Percentiles rank a stretch among this genome's conserved stretches.
Evolutionary conservation across 192 early-diverging fungal species (phyloP).

Genomic region (Mortierella claussenii): DNA sequence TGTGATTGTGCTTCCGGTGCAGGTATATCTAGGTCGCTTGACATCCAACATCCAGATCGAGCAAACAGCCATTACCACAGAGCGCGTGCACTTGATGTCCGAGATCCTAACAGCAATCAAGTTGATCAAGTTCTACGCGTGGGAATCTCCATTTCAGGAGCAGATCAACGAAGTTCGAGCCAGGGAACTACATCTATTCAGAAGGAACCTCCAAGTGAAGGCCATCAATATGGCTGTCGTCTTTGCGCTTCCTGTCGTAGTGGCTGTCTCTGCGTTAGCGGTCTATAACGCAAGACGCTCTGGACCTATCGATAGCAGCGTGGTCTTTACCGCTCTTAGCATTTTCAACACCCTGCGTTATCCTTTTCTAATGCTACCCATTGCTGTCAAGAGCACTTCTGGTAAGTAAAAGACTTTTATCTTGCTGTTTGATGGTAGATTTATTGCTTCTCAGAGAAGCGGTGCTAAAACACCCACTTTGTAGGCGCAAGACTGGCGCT

Average conservation of each 20-base stretch:
- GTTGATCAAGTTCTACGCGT: slow-evolving; percentile 77
- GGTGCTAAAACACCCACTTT: too few relatives aligned
- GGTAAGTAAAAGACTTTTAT: too few relatives aligned
- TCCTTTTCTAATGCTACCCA: slow-evolving; percentile 57
- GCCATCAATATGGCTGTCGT: slow-evolving; percentile 75
- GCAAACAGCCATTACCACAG: slow-evolving; percentile 58
- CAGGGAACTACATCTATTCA: slow-evolving; percentile 16
- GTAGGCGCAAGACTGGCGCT: slow-evolving; percentile 29
- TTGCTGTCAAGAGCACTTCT: slow-evolving; percentile 52
- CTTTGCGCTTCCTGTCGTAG: slow-evolving; percentile 56
- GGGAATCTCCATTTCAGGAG: slow-evolving; percentile 48
- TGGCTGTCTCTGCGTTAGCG: slow-evolving; percentile 46
- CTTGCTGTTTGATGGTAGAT: too few relatives aligned
- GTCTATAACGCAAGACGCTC: slow-evolving; percentile 27
- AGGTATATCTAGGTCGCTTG: slow-evolving; percentile 58
- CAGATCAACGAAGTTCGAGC: slow-evolving; percentile 60
- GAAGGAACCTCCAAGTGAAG: slow-evolving; percentile 60
- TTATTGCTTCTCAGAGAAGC: too few relatives aligned
- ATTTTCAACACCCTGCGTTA: slow-evolving; percentile 60
- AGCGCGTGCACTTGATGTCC: slow-evolving; percentile 66
- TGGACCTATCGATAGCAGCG: slow-evolving; percentile 29
- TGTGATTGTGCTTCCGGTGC: slow-evolving; percentile 65
- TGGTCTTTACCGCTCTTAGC: slow-evolving; percentile 60
- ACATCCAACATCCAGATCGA: slow-evolving; percentile 56
- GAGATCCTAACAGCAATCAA: slow-evolving; percentile 66